Evolutionary conservation across 2,329 filamentous ascomycete species (phyloP).

Genomic region (Colletotrichum destructivum): DNA sequence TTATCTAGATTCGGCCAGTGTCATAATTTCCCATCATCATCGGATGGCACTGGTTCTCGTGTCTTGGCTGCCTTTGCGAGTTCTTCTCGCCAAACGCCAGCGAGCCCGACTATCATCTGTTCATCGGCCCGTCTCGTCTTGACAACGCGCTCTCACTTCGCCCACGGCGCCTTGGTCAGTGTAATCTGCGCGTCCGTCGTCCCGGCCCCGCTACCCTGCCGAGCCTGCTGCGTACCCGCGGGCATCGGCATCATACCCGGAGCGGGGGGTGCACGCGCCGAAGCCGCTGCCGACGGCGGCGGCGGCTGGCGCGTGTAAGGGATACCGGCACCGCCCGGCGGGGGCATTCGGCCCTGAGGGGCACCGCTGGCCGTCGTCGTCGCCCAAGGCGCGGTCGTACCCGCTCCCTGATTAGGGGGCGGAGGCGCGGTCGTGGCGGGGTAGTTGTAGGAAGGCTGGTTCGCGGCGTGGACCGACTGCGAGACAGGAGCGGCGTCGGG

Average conservation of each 20-base stretch:
- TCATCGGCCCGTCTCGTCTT: background rate
- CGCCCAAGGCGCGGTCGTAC: slow-evolving; percentile 63
- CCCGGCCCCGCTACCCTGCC: slow-evolving; percentile 45
- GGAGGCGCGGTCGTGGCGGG: slow-evolving; percentile 47
- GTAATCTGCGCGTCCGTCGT: slow-evolving; percentile 57
- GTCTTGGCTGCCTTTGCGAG: too few relatives aligned
- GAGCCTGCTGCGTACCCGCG: slow-evolving; percentile 18
- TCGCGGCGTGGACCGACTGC: slow-evolving; percentile 70
- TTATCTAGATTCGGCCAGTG: background rate
- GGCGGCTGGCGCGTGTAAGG: slow-evolving; percentile 56
- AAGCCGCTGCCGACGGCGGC: slow-evolving; percentile 2
- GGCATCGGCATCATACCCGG: slow-evolving; percentile 43
- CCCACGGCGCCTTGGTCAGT: slow-evolving; percentile 65
- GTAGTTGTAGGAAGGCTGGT: slow-evolving; percentile 60
- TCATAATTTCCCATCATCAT: background rate
- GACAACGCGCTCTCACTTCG: slow-evolving; percentile 48
- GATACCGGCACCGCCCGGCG: slow-evolving; percentile 53
- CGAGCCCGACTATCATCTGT: background rate
- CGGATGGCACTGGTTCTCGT: background rate
- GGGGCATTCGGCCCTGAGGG: slow-evolving; percentile 56
- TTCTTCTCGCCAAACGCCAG: background rate
- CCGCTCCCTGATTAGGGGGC: slow-evolving; percentile 45
- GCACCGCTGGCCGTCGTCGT: slow-evolving; percentile 44
- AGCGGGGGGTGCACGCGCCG: slow-evolving; percentile 20
- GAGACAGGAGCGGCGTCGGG: slow-evolving; percentile 68